phyloP scores from a whole-genome alignment of 257 asterid genomes.

The Gentiana macrophylla region DNA sequence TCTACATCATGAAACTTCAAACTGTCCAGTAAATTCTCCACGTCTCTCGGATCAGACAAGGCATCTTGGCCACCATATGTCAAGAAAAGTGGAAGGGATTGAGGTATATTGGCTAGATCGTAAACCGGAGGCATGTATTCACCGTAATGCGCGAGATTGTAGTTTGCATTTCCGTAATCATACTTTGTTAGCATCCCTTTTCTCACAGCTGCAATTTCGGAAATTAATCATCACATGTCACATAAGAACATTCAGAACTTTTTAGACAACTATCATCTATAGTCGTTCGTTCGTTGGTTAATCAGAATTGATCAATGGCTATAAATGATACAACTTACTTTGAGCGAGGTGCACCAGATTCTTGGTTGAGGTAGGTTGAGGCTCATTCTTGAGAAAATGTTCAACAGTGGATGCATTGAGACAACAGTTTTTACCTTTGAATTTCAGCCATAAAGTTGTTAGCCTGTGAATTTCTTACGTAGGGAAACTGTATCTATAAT shows the following conservation, averaged over 20 bases:
- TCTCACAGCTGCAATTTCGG: conserved; percentile 45
- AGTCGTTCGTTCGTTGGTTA: too few relatives aligned
- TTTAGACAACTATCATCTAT: too few relatives aligned
- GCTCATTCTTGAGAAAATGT: conserved; percentile 50
- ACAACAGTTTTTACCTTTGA: conserved; percentile 69
- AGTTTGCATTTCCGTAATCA: conserved; percentile 43
- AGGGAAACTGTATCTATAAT: too few relatives aligned
- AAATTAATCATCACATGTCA: too few relatives aligned
- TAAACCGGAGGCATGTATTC: conserved; percentile 47
- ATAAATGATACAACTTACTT: conserved; percentile 32
- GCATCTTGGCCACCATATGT: conserved; percentile 87
- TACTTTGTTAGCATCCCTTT: conserved; percentile 49
- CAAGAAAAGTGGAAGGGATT: conserved; percentile 56
- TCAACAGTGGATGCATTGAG: conserved; percentile 56
- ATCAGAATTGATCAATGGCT: too few relatives aligned
- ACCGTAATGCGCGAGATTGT: conserved; percentile 58
- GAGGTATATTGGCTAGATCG: conserved; percentile 52
- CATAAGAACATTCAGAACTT: too few relatives aligned
- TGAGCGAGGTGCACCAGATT: conserved; percentile 80
- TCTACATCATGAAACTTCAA: conserved; percentile 46
- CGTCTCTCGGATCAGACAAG: conserved; percentile 59
- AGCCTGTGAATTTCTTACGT: too few relatives aligned
- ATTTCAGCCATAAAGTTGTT: too few relatives aligned
- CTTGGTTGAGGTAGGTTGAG: conserved; percentile 76
- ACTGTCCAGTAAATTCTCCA: conserved; percentile 39